Base-by-base conservation (phyloP, 2,329 filamentous ascomycete genomes). In the Talaromyces piceae region DNA sequence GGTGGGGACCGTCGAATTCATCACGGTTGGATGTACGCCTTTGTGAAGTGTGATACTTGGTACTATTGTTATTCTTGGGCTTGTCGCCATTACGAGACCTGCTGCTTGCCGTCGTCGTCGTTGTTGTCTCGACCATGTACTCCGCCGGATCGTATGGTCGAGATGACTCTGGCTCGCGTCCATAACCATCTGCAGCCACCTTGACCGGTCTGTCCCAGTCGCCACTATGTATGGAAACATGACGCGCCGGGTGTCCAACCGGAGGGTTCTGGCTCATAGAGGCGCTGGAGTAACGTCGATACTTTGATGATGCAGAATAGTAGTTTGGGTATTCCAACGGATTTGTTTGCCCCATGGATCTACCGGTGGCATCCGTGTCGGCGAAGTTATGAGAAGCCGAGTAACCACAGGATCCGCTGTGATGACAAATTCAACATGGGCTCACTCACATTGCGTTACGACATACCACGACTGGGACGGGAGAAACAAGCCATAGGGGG, bases 1-100 rank as follows among this genome's bases (percentile, higher is more conserved):
- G 88, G 60, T 90, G 86, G 7, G 88, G 88, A 2, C 88, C 88
- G 69, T 93, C 88, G 69, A 94, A 94, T 69, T 93, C 88, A 74
- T 94, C 88, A 54, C 88, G 80, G 72, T 91, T 91, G 39, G 86
- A 88, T 23, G 87, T 82, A 26, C 86, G 80, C 59, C 86, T 78
- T 63, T 87, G 84, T 37, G 71, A n/a, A n/a, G n/a, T 67, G 52
- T 67, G 61, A 53, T 70, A 68, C 55, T 67, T 67, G 28, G 62
- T 53, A 56, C 58, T 56, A 59, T 60, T 53, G 63, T 66, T 52
- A n/a, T 50, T 50, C 41, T 8, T 16, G 13, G 59, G 49, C 41
- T 59, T 63, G 47, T 69, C 68, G 18, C 60, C 55, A 49, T 61
- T 56, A 49, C 64, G 63, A 43, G 64, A 63, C 52, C 59, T 65